Percentiles rank a stretch among this genome's conserved stretches.
Evolutionary conservation across 768 basidiomycete species (phyloP).

Genomic region (Pleurotus salmoneostramineus): DNA sequence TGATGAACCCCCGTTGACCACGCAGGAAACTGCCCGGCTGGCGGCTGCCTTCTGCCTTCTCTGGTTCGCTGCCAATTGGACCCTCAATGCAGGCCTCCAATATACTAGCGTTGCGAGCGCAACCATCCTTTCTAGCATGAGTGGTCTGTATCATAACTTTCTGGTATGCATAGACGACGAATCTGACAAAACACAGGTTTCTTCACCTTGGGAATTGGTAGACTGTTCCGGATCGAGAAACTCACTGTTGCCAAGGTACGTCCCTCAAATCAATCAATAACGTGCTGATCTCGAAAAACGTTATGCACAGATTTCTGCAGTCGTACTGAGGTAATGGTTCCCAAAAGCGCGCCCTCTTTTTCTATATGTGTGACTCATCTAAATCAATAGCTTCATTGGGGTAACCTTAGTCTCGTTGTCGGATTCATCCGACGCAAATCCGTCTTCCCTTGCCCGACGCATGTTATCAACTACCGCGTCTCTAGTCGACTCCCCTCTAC

Average conservation of each 20-base stretch:
- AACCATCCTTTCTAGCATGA: conserved; percentile 85
- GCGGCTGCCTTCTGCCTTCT: conserved; percentile 80
- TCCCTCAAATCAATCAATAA: too few species aligned
- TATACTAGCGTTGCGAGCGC: conserved; percentile 94
- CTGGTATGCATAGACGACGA: too few species aligned
- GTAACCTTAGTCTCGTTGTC: conserved; percentile 88
- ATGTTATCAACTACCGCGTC: conserved; percentile 7
- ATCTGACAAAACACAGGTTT: conserved; percentile 83
- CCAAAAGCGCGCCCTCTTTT: too few species aligned
- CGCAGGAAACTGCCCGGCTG: conserved; percentile 69
- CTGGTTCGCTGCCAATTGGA: conserved; percentile 96
- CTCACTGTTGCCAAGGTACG: conserved; percentile 58
- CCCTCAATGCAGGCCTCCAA: conserved; percentile 76
- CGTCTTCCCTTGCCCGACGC: conserved; percentile 11
- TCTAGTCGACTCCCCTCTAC: conserved; percentile 15
- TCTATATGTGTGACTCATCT: conserved; percentile 8
- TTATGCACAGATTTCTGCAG: conserved; percentile 70
- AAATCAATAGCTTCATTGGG: conserved; percentile 61
- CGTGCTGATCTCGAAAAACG: too few species aligned
- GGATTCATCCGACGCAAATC: conserved; percentile 47
- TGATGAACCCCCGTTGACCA: conserved; percentile 42
- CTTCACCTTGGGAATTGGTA: conserved; percentile 86
- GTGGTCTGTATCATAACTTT: too few species aligned
- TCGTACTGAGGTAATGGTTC: conserved; percentile 66
- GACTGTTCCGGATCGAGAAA: conserved; percentile 76